Evolutionary conservation across 116 monocot genomes (phyloP).

Genomic region (Trichopus zeylanicus): DNA sequence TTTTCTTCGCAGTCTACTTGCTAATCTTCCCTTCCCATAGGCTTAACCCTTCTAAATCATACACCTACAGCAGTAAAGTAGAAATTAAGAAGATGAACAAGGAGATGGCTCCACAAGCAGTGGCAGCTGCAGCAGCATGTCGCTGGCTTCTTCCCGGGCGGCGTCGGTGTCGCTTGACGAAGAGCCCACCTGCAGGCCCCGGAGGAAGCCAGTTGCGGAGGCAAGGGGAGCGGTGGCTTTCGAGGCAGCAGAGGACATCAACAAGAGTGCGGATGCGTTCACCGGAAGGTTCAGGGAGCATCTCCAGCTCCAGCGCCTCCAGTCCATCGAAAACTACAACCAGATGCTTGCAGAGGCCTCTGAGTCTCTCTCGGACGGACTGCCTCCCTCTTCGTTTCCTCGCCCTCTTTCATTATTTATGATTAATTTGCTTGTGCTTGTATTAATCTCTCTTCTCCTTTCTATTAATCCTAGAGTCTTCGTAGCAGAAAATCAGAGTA

Average conservation of each 20-base stretch:
- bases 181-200: background rate
- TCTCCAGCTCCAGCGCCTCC: constrained; percentile 24
- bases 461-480: no score
- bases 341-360: constrained; percentile 36
- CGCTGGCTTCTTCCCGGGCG: background rate
- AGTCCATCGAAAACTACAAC: constrained; percentile 36
- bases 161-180: background rate
- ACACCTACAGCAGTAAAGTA: background rate
- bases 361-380: background rate
- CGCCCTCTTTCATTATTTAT: no score
- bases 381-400: background rate
- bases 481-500: no score
- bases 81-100: background rate
- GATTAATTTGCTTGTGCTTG: no score
- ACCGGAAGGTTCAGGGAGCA: constrained; percentile 29
- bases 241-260: constrained; percentile 13
- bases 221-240: background rate
- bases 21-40: no score
- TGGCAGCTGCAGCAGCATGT: background rate
- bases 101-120: constrained; percentile 1
- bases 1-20: no score
- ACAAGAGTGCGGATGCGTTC: constrained; percentile 35
- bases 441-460: no score
- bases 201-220: background rate
- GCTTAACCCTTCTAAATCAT: no score